Evolutionary conservation across 345 rosid species (phyloP).

Genomic region (Conringia planisiliqua): DNA sequence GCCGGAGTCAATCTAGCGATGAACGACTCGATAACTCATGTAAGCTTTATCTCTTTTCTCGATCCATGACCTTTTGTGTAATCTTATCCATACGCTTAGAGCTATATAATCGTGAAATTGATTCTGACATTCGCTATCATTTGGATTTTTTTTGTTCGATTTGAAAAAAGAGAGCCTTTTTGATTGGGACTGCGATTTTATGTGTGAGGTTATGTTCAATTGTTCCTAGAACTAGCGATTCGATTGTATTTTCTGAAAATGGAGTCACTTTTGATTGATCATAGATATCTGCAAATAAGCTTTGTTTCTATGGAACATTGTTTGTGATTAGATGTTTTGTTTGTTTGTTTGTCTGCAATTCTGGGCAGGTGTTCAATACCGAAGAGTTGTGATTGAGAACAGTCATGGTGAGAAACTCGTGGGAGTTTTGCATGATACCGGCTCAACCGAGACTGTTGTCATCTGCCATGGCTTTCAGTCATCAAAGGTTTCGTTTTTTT

Average conservation of each 20-base stretch:
- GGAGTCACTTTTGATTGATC: background rate
- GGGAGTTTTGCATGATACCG: constrained; percentile 73
- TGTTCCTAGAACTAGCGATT: background rate
- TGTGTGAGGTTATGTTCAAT: background rate
- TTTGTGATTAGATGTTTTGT: background rate
- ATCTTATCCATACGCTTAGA: background rate
- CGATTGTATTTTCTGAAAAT: background rate
- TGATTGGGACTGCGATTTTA: background rate
- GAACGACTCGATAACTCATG: constrained; percentile 29
- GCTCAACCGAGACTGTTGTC: constrained; percentile 66
- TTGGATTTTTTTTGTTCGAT: background rate
- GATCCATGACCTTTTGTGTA: background rate
- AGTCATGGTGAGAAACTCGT: constrained; percentile 69
- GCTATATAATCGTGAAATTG: background rate
- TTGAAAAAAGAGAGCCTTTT: background rate
- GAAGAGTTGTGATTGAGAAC: constrained; percentile 52
- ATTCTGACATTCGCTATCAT: background rate
- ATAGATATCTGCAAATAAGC: background rate
- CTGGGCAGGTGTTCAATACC: constrained; percentile 23
- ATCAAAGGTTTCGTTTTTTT: constrained; percentile 47
- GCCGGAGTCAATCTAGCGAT: constrained; percentile 12
- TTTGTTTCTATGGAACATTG: background rate
- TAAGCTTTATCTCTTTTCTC: constrained; percentile 19
- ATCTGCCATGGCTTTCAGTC: constrained; percentile 89
- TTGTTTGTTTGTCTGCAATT: background rate